Base-by-base conservation (phyloP, 2,329 filamentous ascomycete genomes). In the Pseudogymnoascus sp. region DNA sequence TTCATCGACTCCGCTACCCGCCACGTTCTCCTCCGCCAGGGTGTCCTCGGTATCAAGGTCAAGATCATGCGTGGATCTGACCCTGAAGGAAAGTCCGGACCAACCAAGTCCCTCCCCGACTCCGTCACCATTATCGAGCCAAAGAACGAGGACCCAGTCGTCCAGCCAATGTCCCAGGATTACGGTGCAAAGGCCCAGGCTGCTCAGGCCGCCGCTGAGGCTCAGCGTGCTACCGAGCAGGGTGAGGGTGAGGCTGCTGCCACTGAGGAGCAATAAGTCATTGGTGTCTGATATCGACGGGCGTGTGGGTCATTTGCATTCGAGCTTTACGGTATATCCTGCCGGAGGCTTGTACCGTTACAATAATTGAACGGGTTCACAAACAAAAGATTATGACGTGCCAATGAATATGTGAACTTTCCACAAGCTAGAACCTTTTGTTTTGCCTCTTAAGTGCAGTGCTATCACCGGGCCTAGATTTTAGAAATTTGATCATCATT, bases 11-110 rank as follows among this genome's bases (percentile, higher is more conserved):
- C 83, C 76, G 95, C 95, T 74, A 97, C 94, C 76, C 94, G 94
- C 75, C 94, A 99, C 91, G 94, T 99, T 75, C 92, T 99, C 72
- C 92, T 99, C 80, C 91, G 95, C 83, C 94, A 99, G 86, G 94
- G 94, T 90, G 94, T 99, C 71, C 85, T 99, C 71, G 94, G 94
- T 84, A 99, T 99, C 85, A 99, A 99, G 88, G 94, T 99, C 82
- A 99, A 99, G 92, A 99, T 99, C 84, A 99, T 99, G 94, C 92
- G 95, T 79, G 94, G 94, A 78, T 94, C 91, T 74, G 94, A 99
- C 84, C 94, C 94, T 79, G 92, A 97, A 83, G 94, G 94, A 88
- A 99, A 99, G 89, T 87, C 91, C 75, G 92, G 94, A 73, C 92
- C 93, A 74, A 91, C 92, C 82, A 97, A 97, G 88, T 88, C 92